Evolutionary conservation across 228 moss, liverwort and hornwort species (phyloP), one percentile per base, ranked within the genome.

Genomic region (Sphagnum fallax): DNA sequence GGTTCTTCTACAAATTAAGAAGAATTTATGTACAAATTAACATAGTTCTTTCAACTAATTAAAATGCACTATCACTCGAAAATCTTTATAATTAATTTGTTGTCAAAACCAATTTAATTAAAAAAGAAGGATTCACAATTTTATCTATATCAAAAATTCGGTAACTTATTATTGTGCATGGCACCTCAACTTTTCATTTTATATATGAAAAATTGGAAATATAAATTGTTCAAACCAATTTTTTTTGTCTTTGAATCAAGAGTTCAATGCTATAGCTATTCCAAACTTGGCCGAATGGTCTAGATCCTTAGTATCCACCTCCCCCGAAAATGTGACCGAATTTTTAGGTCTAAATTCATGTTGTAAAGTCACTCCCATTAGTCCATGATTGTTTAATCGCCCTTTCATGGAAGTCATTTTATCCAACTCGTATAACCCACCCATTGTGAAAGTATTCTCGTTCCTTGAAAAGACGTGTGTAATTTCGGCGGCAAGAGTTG

Each of bases 401-500:
- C 89, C 88, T 75, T 97, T 97, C 69, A 93, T 67, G 61, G 88
- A 90, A 47, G 97, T 97, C 76, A 88, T 82, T 53, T 78, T 67
- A 70, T 97, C 97, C 93, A 97, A 91, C 70, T 93, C 93, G 72
- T 97, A 97, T 32, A 97, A 81, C 63, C 97, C 97, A 80, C 97
- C 97, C 48, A 97, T 91, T 16, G 97, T 97, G 76, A 97, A 97
- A 48, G 97, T 97, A 76, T 97, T 97, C 80, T 97, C 97, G 52
- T 91, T 97, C 88, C 91, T 97, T 9, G 97, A 97, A 74, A 97
- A 97, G 75, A 88, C 88, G 84, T 97, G 97, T 5, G 93, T 87
- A 75, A 97, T 91, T 78, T 97, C 97, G 8, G 93, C 97, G 57
- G 93, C 93, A 76, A 97, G 88, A 70, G 93, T 93, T 61, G 97